Evolutionary conservation across 2,329 filamentous ascomycete genomes (phyloP), one percentile per base, ranked within the genome.

Genomic region (Podosphaera fusca): DNA sequence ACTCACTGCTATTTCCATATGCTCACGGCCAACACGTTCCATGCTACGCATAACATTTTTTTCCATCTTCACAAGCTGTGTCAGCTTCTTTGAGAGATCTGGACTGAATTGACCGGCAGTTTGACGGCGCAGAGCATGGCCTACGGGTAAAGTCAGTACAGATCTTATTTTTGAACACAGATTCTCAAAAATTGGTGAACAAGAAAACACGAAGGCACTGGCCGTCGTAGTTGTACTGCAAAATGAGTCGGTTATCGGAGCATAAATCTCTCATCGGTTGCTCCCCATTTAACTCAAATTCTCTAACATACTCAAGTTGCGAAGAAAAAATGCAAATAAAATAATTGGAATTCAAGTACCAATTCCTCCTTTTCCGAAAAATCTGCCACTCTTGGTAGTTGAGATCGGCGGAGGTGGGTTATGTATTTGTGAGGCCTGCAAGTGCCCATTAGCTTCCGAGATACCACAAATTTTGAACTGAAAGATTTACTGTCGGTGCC

Each of bases 11-110:
- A 95, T 90, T 67, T 96, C 92, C 88, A 96, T 96, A 65, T 92
- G 83, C 76, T 98, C 92, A 67, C 88, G 84, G 51, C 88, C 88
- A 56, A 96, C 92, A 55, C 87, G 78, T 70, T 98, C 92, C 77
- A 96, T 82, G 70, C 88, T 95, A 71, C 92, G 87, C 92, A 98
- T 98, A 58, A 95, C 87, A 69, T 98, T 96, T 82, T 98, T 98
- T 75, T 98, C 92, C 92, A 98, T 98, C 80, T 98, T 98, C 61
- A 98, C 92, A 56, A 98, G 80, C 74, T 94, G 87, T 46, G 89
- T 87, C 61, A 98, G 82, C 79, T 98, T 98, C 79, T 95, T 95
- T 59, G 92, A 85, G 59, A 98, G 82, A 67, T 98, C 92, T 55
- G 66, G 79, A 61, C 80, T 79, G 63, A 87, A 88, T 64, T 84